Evolutionary conservation across 2,329 filamentous ascomycete genomes (phyloP).

Genomic region (Colletotrichum viniferum): DNA sequence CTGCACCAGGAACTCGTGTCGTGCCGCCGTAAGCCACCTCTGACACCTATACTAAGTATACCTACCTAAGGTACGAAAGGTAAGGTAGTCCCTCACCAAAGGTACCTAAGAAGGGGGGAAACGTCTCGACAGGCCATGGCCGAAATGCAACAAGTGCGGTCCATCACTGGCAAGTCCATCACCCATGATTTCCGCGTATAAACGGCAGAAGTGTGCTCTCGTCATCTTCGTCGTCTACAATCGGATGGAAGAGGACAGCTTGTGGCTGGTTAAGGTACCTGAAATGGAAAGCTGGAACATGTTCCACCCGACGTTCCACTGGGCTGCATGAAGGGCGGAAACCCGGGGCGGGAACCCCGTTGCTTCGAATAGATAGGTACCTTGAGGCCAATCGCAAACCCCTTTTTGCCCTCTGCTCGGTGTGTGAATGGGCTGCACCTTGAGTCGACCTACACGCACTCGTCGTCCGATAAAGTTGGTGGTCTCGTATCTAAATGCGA

Average conservation of each 20-base stretch:
- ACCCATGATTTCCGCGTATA: neutral
- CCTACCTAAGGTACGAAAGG: neutral
- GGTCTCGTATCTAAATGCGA: neutral
- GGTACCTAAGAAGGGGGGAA: neutral
- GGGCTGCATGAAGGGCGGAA: neutral
- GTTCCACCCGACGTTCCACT: neutral
- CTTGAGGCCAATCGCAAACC: neutral
- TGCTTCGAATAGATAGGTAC: neutral
- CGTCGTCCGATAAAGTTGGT: neutral
- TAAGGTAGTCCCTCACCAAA: neutral
- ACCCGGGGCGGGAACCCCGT: neutral
- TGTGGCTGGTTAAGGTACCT: neutral
- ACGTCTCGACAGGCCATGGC: neutral
- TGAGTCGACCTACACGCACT: neutral
- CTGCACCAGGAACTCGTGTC: slow-evolving; percentile 4
- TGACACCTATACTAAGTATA: neutral
- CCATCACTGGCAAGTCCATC: neutral
- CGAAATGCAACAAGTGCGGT: neutral
- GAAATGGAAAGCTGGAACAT: neutral
- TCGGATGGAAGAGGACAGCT: neutral
- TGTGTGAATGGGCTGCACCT: neutral
- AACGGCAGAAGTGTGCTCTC: neutral
- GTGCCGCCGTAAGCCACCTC: slow-evolving; percentile 2
- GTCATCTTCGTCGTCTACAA: neutral
- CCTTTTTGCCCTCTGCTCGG: neutral